Base-by-base conservation (phyloP, 176 grass and related monocot genomes). In the Thalia dealbata region DNA sequence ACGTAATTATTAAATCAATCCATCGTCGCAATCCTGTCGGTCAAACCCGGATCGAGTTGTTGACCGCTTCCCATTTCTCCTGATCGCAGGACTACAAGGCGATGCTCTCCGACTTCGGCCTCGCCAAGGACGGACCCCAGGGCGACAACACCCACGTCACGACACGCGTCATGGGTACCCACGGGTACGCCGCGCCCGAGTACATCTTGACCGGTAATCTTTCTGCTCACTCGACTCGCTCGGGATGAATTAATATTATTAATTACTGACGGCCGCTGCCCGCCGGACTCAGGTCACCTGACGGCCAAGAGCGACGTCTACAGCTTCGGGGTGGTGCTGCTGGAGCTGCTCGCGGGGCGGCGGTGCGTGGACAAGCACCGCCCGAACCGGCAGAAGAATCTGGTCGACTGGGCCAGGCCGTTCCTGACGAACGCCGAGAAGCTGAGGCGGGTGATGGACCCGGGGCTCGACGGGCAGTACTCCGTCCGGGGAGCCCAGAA, bases 301-400 rank as follows among this genome's bases (percentile, higher is more conserved):
- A 80, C 80, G 88, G 56, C 75, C 18, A 99, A 99, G 76, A 99
- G 95, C 6, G 95, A 99, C 14, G 95, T 99, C 10, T 99, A 99
- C 59, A 99, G 95, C 62, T 99, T 99, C 0, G 95, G 95, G 0
- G 95, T 99, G 11, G 90, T 99, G 3, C 10, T 99, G 73, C 81
- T 86, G 15, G 95, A 99, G 81, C 70, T 99, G 11, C 11, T 96
- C 24, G 86, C 88, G 0, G 92, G 92, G 3, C 77, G 92, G 0
- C 85, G 84, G 45, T 84, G 73, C 42, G 88, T 96, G 50, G 92
- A 96, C 79, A 81, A 76, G 70, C 66, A 70, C 14, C 81, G 92
- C 3, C 85, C 81, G 2, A 72, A 74, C 0, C 75, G 92, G 3
- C 86, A 96, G 80, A 86, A 96, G 80, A 91, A 91, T 76, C 84